Base-by-base conservation (phyloP, 2,329 filamentous ascomycete genomes). In the Penicillium aurantiogriseum region DNA sequence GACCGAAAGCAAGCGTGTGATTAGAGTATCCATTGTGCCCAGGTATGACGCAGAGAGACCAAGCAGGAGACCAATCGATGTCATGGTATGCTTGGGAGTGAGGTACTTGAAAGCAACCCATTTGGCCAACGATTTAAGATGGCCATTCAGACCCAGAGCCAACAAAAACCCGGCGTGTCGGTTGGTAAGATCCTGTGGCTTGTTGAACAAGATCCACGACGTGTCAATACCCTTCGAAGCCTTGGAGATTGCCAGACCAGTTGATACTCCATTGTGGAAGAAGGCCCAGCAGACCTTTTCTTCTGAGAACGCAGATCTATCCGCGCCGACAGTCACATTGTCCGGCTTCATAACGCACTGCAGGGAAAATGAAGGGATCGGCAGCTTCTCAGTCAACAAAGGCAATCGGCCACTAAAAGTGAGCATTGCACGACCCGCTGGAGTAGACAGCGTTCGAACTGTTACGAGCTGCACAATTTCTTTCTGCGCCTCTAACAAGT, bases 81-180 rank as follows among this genome's bases (percentile, higher is more conserved):
- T 97, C 94, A 99, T 99, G 27, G 92, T 96, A 74, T 99, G 95
- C 70, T 99, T 99, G 1, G 94, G 93, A 0, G 94, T 99, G n/a
- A 99, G 80, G 66, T 99, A 99, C 71, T 97, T 97, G 83, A 97
- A 99, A 9, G 92, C 93, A 43, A 99, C 88, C 93, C 94, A 99
- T 78, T 97, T 97, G 3, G 94, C 94, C 29, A 99, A 84, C 8
- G 87, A 89, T 66, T 91, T 94, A n/a, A 99, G 80, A 76, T 99
- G 95, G 0, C 94, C 95, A 67, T 97, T 97, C 25, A 99, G 80
- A 4, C 94, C 94, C 5, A 99, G 81, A 5, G 92, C 94, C 0
- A 99, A 81, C 43, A 99, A 77, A 62, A 99, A 94, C 0, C 94
- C 94, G 31, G 94, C 95, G 73, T 99, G 94, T n/a, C 94, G 85